Conservation (phyloP, 345 rosid species). For the Salix brachista region DNA sequence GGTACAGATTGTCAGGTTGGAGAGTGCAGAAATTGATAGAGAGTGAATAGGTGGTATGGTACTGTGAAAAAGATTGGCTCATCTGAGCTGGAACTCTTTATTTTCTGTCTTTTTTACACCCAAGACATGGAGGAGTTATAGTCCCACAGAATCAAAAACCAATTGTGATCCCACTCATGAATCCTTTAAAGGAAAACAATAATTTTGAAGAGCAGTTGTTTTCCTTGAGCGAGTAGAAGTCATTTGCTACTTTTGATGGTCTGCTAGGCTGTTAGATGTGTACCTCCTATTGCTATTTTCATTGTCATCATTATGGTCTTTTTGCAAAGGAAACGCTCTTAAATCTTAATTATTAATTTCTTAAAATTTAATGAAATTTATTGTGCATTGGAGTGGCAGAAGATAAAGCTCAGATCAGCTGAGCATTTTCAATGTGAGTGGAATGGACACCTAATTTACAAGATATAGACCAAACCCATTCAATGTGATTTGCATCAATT, state of each 20-base stretch:
- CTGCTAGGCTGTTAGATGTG: background rate
- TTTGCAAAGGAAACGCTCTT: background rate
- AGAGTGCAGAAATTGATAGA: constrained; percentile 36
- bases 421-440: background rate
- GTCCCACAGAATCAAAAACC: background rate
- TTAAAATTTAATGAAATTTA: background rate
- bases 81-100: no score
- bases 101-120: background rate
- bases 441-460: background rate
- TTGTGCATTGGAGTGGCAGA: background rate
- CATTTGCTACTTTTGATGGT: background rate
- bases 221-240: background rate
- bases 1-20: constrained; percentile 24
- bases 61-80: background rate
- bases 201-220: background rate
- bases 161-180: background rate
- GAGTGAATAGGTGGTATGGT: background rate
- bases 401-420: background rate
- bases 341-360: no score
- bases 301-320: background rate
- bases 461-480: background rate
- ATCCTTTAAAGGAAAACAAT: background rate
- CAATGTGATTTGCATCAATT: background rate
- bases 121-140: background rate
- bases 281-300: background rate